phyloP scores from a whole-genome alignment of 371 early-diverging fungal species.

The Caulochytrium protostelioides region DNA sequence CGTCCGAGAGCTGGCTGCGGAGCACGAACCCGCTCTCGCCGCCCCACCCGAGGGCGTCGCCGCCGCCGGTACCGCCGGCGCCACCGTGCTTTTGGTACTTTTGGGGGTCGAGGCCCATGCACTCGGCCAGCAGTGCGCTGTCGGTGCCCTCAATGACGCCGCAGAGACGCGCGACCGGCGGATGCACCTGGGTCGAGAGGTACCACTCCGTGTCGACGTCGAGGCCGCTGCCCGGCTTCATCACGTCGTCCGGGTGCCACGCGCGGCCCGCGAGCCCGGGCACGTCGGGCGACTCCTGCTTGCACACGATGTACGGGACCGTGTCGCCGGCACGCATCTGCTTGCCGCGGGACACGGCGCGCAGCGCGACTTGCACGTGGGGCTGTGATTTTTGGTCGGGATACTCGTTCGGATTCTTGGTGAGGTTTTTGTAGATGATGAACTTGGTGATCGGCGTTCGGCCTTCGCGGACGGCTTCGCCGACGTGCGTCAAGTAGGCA shows the following conservation, averaged over 20 bases:
- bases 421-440: constrained; percentile 80
- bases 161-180: constrained; percentile 77
- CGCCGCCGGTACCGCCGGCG: background rate
- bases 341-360: constrained; percentile 49
- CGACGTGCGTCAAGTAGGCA: constrained; percentile 40
- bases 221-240: constrained; percentile 15
- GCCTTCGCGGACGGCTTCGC: constrained; percentile 46
- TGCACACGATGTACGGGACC: constrained; percentile 88
- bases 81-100: constrained; percentile 23
- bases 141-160: constrained; percentile 76
- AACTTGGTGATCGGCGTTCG: constrained; percentile 60
- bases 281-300: constrained; percentile 3
- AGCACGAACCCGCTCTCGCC: constrained; percentile 43
- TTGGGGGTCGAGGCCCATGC: constrained; percentile 39
- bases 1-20: constrained; percentile 58
- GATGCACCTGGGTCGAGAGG: constrained; percentile 83
- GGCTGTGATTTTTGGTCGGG: constrained; percentile 74
- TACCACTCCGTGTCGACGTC: constrained; percentile 84
- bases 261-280: constrained; percentile 53
- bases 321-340: constrained; percentile 72
- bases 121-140: constrained; percentile 51
- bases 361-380: constrained; percentile 88
- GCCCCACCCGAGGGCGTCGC: constrained; percentile 6
- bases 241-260: constrained; percentile 75
- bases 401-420: constrained; percentile 85